Evolutionary conservation across 2,329 filamentous ascomycete genomes (phyloP).

Genomic region (Neonectria neomacrospora): DNA sequence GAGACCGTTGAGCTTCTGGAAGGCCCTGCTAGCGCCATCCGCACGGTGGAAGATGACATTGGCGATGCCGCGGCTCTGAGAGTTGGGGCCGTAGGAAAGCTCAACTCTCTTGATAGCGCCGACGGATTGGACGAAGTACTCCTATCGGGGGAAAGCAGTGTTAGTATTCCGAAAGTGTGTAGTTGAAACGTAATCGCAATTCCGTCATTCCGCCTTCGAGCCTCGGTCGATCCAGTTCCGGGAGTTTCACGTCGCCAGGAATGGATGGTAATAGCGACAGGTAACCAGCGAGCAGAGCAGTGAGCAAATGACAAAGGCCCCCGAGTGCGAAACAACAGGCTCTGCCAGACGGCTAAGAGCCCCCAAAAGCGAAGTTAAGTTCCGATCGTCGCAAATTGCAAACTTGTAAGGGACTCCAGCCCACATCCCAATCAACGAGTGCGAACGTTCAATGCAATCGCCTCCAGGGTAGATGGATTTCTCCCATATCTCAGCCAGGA

Average conservation of each 20-base stretch:
- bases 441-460: slow-evolving; percentile 1
- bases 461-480: slow-evolving; percentile 9
- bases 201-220: slow-evolving; percentile 47
- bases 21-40: slow-evolving; percentile 86
- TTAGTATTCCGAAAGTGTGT: slow-evolving; percentile 68
- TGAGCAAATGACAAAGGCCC: slow-evolving; percentile 37
- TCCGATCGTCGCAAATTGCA: slow-evolving; percentile 22
- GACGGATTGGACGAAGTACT: slow-evolving; percentile 91
- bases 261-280: slow-evolving; percentile 32
- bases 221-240: slow-evolving; percentile 48
- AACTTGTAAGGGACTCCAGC: slow-evolving; percentile 18
- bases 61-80: slow-evolving; percentile 90
- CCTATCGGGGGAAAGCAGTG: slow-evolving; percentile 76
- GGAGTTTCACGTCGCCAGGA: slow-evolving; percentile 39
- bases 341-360: slow-evolving; percentile 16
- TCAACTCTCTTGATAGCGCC: slow-evolving; percentile 92
- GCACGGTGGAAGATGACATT: slow-evolving; percentile 86
- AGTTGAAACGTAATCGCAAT: slow-evolving; percentile 37
- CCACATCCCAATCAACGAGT: slow-evolving; percentile 11
- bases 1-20: slow-evolving; percentile 85
- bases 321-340: slow-evolving; percentile 11
- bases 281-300: slow-evolving; percentile 47
- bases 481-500: slow-evolving; percentile 11
- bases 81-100: slow-evolving; percentile 92
- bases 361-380: slow-evolving; percentile 26